A percentile compares a stretch with the other conserved stretches of the same genome.
These are phyloP conservation scores for Apiospora koreana DNA, from an alignment of 2,329 filamentous ascomycete species.

Conservation along the genomic window DNA sequence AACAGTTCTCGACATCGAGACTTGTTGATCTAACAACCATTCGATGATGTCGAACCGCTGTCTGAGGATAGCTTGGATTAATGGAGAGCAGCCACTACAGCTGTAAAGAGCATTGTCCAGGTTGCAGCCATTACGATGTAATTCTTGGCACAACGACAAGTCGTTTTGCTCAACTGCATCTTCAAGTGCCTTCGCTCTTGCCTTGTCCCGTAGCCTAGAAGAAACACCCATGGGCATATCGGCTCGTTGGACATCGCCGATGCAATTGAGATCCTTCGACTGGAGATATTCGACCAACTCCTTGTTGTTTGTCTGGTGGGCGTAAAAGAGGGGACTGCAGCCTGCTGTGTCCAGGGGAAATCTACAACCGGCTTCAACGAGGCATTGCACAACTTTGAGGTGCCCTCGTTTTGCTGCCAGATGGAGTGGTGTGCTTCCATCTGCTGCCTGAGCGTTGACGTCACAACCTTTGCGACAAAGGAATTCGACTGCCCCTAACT, in stretches of 20 bases:
- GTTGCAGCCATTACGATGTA: background rate
- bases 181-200: background rate
- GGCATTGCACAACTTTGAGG: background rate
- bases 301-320: background rate
- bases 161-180: background rate
- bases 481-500: background rate
- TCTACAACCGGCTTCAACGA: background rate
- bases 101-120: background rate
- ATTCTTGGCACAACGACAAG: background rate
- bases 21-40: background rate
- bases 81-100: background rate
- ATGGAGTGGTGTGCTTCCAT: background rate
- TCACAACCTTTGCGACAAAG: background rate
- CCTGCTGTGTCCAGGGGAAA: background rate
- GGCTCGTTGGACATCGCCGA: background rate
- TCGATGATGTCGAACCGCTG: background rate
- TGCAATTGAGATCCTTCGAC: background rate
- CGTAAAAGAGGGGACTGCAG: background rate
- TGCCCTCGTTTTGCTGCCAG: background rate
- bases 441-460: background rate
- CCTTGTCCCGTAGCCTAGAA: background rate
- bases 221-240: background rate
- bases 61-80: background rate
- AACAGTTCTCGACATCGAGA: background rate
- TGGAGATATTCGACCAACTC: background rate